Evolutionary conservation across 2,329 filamentous ascomycete species (phyloP), one percentile per base, ranked within the genome.

Genomic region (Biscogniauxia mediterranea): DNA sequence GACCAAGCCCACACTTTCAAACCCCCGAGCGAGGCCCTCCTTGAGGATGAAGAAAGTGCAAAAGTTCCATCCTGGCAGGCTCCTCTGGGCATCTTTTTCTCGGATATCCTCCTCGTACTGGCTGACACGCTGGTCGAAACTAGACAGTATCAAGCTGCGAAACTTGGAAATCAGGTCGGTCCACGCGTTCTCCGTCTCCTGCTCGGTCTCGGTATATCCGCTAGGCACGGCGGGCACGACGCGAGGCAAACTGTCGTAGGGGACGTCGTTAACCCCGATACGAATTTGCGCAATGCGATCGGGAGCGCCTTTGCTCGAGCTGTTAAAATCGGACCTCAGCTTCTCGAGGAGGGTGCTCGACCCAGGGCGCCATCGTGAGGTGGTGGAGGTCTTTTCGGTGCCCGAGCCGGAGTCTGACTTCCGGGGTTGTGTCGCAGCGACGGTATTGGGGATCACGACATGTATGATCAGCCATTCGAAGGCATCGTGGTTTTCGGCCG

Each of bases 1-100:
- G 8, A 97, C 92, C 9, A 99, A 81, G 0, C 96, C 96, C 2
- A 98, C 93, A 72, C 92, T 98, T 75, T 99, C 96, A 68, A 99
- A 97, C 0, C 94, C 96, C 67, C 92, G 85, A 1, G 95, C 94
- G 42, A 99, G 79, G 0, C 95, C 95, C 75, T 99, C 95, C 72
- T 99, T 99, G 8, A 99, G 82, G 17, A 99, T 93, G 74, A 99
- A 99, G 74, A 99, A 99, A 0, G 95, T 99, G 76, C 95, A 98
- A 73, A 99, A 99, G 72, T 99, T 99, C 95, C 95, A 99, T 0
- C 95, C 95, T 0, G 95, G 95, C 19, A 99, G 78, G 38, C 82
- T 88, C 54, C 94, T 85, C 74, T 98, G 93, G 0, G 89, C 85
- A 69, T 98, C 94, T 71, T 93, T 95, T 75, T 97, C 95, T 64